Evolutionary conservation across 805 yeast genomes (phyloP).

Genomic region (Wickerhamiella hasegawae): DNA sequence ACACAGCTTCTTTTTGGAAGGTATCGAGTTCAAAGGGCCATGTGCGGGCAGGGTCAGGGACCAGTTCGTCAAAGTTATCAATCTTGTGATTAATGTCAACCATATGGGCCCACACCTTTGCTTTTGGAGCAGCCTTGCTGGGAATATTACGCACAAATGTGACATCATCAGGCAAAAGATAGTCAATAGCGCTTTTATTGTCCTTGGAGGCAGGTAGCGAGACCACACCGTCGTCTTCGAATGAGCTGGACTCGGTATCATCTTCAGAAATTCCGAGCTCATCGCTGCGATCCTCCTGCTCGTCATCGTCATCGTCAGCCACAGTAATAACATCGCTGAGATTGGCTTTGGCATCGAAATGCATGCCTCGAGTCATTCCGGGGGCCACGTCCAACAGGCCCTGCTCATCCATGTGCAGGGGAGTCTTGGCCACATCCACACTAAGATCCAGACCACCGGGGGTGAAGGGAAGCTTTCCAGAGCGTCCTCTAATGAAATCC

Average conservation of each 20-base stretch:
- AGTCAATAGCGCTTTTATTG: conserved; percentile 23
- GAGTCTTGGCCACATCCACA: conserved; percentile 14
- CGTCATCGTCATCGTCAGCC: conserved; percentile 11
- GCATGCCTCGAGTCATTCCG: conserved; percentile 63
- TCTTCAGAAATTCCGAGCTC: too few species aligned
- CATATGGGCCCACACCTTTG: conserved; percentile 82
- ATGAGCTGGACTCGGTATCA: background rate
- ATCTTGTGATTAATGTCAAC: conserved; percentile 75
- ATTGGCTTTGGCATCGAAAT: conserved; percentile 22
- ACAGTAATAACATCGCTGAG: conserved; percentile 1
- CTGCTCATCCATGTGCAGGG: conserved; percentile 46
- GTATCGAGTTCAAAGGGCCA: conserved; percentile 94
- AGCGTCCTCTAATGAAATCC: conserved; percentile 51
- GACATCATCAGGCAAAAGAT: conserved; percentile 34
- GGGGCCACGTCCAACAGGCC: conserved; percentile 78
- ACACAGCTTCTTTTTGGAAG: conserved; percentile 93
- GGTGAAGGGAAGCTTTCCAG: conserved; percentile 69
- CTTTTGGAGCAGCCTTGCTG: conserved; percentile 6
- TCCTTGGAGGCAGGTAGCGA: conserved; percentile 5
- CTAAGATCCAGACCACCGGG: conserved; percentile 69
- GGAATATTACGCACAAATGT: conserved; percentile 26
- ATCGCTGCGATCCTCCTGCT: conserved; percentile 1
- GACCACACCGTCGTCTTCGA: background rate
- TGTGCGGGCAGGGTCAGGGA: conserved; percentile 81
- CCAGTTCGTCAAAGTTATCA: conserved; percentile 70